Evolutionary conservation across 768 basidiomycete species (phyloP).

Genomic region (Strobilomyces confusus): DNA sequence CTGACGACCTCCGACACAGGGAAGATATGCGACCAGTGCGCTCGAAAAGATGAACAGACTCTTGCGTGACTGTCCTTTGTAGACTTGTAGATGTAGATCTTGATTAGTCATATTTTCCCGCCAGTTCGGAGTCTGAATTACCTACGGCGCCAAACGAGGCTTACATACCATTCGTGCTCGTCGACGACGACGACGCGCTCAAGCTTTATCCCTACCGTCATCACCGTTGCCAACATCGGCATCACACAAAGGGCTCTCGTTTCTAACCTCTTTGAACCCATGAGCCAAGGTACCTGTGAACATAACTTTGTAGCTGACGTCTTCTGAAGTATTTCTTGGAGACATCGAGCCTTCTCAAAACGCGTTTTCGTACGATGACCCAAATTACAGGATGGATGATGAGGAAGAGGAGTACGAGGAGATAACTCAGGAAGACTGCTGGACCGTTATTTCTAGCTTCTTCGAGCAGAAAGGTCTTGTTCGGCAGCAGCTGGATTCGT

Average conservation of each 20-base stretch:
- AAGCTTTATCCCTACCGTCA: slow-evolving; percentile 13
- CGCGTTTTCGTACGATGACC: slow-evolving; percentile 54
- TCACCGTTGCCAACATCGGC: background rate
- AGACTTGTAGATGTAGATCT: slow-evolving; percentile 1
- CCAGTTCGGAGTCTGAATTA: slow-evolving; percentile 9
- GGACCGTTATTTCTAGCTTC: slow-evolving; percentile 94
- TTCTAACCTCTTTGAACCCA: slow-evolving; percentile 4
- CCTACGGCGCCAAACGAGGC: slow-evolving; percentile 22
- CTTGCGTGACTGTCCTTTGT: slow-evolving; percentile 35
- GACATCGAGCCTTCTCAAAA: slow-evolving; percentile 47
- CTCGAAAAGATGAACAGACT: slow-evolving; percentile 42
- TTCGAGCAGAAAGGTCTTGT: slow-evolving; percentile 98
- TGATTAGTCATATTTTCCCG: slow-evolving; percentile 13
- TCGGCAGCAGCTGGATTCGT: slow-evolving; percentile 95
- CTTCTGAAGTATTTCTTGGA: slow-evolving; percentile 37
- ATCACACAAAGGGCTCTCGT: background rate
- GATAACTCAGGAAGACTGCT: slow-evolving; percentile 91
- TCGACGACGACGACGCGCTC: slow-evolving; percentile 18
- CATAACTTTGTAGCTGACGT: slow-evolving; percentile 19
- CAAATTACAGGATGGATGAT: slow-evolving; percentile 54
- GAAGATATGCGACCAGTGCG: slow-evolving; percentile 52
- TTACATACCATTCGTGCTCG: slow-evolving; percentile 24
- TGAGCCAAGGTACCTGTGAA: slow-evolving; percentile 31
- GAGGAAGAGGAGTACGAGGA: slow-evolving; percentile 59
- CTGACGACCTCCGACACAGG: slow-evolving; percentile 22